Conservation (phyloP, 768 basidiomycete genomes). For the Tulasnella calospora region DNA sequence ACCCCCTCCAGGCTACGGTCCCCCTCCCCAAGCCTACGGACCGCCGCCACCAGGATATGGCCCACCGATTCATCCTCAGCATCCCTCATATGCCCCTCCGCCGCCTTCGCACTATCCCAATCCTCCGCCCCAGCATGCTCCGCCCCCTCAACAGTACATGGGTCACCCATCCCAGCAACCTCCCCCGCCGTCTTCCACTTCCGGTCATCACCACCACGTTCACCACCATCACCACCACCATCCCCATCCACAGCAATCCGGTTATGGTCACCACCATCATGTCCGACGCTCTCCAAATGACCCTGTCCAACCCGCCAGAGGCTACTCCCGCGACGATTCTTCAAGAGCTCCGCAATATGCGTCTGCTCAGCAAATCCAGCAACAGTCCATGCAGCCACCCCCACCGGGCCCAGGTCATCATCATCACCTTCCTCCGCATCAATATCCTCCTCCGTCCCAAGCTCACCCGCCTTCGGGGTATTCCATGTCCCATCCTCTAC, state of each 20-base stretch:
- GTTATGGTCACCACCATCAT: conserved; percentile 9
- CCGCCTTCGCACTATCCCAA: background rate
- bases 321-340: background rate
- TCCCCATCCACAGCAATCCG: conserved; percentile 7
- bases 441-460: conserved; percentile 18
- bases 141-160: conserved; percentile 5
- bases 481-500: background rate
- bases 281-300: background rate
- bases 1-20: conserved; percentile 12
- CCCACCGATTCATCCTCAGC: conserved; percentile 4
- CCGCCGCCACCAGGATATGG: background rate
- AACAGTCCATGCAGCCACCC: background rate
- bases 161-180: conserved; percentile 16
- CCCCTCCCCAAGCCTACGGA: conserved; percentile 2
- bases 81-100: conserved; percentile 1
- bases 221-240: conserved; percentile 21
- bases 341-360: conserved; percentile 6
- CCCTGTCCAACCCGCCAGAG: background rate
- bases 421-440: background rate
- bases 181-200: background rate
- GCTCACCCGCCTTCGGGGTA: background rate
- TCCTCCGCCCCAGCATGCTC: conserved; percentile 4
- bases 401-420: background rate
- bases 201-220: conserved; percentile 17
- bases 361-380: background rate